Percentiles rank a stretch among this genome's conserved stretches.
phyloP scores from a whole-genome alignment of 129 eudicot species.

The Tagetes erecta region DNA sequence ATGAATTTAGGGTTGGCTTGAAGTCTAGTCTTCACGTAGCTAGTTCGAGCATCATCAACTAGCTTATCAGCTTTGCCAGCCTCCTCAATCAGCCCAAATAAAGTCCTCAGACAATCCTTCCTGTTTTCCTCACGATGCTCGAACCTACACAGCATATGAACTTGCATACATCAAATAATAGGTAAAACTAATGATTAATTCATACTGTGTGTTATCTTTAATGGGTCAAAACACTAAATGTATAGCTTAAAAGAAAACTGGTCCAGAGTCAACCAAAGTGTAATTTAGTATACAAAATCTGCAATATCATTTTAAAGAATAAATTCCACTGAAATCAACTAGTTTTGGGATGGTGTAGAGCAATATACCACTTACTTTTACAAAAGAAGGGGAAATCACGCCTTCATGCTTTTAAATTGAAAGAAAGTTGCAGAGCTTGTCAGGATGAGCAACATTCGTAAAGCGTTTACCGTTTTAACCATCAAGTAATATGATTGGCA shows the following conservation, averaged over 20 bases:
- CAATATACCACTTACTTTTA: no score
- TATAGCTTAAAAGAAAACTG: neutral
- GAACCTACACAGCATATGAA: constrained; percentile 49
- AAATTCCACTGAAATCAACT: neutral
- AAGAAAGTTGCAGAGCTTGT: no score
- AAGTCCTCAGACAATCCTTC: constrained; percentile 93
- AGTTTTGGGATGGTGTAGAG: neutral
- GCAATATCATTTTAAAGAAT: neutral
- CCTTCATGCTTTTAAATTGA: no score
- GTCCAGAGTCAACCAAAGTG: neutral
- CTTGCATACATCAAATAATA: neutral
- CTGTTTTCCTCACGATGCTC: constrained; percentile 96
- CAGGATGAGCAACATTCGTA: no score
- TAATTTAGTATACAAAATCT: neutral
- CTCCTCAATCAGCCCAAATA: constrained; percentile 78
- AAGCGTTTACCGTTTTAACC: no score
- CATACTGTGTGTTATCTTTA: neutral
- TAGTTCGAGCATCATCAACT: constrained; percentile 61
- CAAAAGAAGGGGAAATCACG: no score
- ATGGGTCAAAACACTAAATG: neutral
- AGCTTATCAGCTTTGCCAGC: constrained; percentile 74
- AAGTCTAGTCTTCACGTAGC: constrained; percentile 67
- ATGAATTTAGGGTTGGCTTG: constrained; percentile 69
- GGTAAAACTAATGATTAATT: neutral
- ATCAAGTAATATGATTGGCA: no score